Conservation (phyloP, 495 filamentous ascomycete species). For the Aspergillus sclerotioniger region DNA sequence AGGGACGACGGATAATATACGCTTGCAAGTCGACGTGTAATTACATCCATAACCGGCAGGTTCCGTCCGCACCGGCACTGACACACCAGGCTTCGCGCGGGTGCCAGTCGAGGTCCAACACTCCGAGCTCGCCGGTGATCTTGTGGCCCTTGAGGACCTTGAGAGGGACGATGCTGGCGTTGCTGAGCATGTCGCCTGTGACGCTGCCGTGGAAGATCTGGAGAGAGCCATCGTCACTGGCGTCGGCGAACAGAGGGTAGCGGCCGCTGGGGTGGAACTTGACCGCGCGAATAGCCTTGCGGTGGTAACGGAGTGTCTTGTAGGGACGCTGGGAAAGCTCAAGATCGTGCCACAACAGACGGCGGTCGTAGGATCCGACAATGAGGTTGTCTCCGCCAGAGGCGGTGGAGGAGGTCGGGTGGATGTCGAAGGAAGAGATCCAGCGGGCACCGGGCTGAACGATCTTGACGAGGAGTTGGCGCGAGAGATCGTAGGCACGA, state of each 20-base stretch:
- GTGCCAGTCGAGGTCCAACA: constrained; percentile 95
- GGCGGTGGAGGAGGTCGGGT: constrained; percentile 59
- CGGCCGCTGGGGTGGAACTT: constrained; percentile 75
- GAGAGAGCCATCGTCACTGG: constrained; percentile 86
- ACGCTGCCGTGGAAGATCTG: constrained; percentile 98
- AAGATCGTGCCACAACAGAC: constrained; percentile 94
- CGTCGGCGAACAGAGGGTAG: constrained; percentile 87
- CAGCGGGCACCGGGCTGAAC: constrained; percentile 90
- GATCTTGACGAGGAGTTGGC: constrained; percentile 84
- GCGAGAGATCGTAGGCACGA: constrained; percentile 86
- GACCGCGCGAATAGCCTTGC: constrained; percentile 84
- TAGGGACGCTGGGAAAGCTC: constrained; percentile 88
- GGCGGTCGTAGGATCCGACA: constrained; percentile 88
- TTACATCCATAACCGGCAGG: constrained; percentile 74
- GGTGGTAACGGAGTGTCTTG: constrained; percentile 92
- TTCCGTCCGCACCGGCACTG: constrained; percentile 91
- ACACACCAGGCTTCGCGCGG: constrained; percentile 88
- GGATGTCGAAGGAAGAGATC: constrained; percentile 92
- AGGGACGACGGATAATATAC: constrained; percentile 22
- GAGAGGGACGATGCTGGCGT: constrained; percentile 90
- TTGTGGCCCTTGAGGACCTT: constrained; percentile 92
- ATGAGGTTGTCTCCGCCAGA: constrained; percentile 86
- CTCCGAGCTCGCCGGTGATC: constrained; percentile 72
- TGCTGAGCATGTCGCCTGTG: constrained; percentile 89
- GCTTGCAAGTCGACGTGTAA: constrained; percentile 25